These are phyloP conservation scores for Ophiostoma montium DNA, from an alignment of 2,329 filamentous ascomycete genomes.

Conservation along the genomic window DNA sequence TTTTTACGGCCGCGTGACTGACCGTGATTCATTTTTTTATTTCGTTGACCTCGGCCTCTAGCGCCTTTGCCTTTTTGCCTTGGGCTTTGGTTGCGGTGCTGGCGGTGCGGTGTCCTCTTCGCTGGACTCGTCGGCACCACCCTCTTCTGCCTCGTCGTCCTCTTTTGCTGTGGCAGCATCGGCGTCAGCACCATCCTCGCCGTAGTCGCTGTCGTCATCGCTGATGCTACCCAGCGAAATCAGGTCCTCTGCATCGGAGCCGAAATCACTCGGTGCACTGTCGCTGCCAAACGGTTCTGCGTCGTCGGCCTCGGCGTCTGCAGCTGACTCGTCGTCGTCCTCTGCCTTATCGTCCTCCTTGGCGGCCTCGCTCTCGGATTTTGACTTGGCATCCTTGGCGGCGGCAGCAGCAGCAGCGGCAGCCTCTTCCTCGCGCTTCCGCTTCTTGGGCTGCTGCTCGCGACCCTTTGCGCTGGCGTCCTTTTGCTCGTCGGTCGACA, in stretches of 20 bases:
- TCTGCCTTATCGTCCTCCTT: constrained; percentile 35
- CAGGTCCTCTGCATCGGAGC: constrained; percentile 9
- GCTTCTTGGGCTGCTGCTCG: constrained; percentile 84
- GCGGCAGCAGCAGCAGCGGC: constrained; percentile 19
- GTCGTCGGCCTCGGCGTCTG: constrained; percentile 38
- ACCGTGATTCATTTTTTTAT: not conserved
- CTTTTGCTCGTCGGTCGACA: constrained; percentile 35
- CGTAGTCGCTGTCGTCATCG: constrained; percentile 12
- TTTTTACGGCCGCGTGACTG: not conserved
- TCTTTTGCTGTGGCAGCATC: constrained; percentile 1
- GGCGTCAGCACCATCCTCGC: not conserved
- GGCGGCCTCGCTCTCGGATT: constrained; percentile 51
- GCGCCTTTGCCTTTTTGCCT: constrained; percentile 5
- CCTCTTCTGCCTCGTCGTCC: constrained; percentile 2
- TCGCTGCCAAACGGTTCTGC: constrained; percentile 35
- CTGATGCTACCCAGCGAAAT: constrained; percentile 14
- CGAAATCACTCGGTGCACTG: constrained; percentile 20
- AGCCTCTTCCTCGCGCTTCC: constrained; percentile 42
- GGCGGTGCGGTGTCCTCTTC: constrained; percentile 1
- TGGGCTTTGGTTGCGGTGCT: constrained; percentile 3
- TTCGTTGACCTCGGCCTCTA: not conserved
- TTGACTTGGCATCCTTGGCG: not conserved
- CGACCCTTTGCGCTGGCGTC: constrained; percentile 46
- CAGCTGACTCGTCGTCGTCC: constrained; percentile 28
- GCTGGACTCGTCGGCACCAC: not conserved